Evolutionary conservation across 441 rosid species (phyloP).

Genomic region (Populus tomentosa): DNA sequence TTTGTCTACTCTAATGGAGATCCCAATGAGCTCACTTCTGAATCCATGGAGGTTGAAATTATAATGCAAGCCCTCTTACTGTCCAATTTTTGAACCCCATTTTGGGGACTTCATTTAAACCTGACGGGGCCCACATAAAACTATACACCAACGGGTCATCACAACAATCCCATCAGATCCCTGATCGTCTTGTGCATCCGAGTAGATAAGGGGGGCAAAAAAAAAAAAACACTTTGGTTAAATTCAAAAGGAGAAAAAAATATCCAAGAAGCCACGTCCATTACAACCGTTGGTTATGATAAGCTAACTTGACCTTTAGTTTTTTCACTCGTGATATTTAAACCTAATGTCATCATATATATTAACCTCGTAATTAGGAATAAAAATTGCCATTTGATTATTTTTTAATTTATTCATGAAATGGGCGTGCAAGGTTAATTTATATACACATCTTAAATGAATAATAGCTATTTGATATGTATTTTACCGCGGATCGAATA

Average conservation of each 20-base stretch:
- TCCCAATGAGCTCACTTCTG: slow-evolving; percentile 29
- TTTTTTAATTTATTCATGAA: too few relatives aligned
- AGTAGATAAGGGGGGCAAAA: not conserved
- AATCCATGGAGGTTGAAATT: slow-evolving; percentile 35
- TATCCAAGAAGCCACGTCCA: not conserved
- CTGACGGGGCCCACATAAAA: slow-evolving; percentile 14
- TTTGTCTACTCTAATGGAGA: slow-evolving; percentile 19
- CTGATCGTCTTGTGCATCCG: too few relatives aligned
- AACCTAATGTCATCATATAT: too few relatives aligned
- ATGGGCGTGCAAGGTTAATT: not conserved
- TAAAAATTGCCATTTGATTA: not conserved
- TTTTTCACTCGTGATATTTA: not conserved
- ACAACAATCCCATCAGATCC: not conserved
- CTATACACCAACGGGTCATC: slow-evolving; percentile 16
- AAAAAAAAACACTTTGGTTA: not conserved
- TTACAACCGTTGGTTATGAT: not conserved
- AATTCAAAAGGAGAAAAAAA: not conserved
- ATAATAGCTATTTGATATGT: too few relatives aligned
- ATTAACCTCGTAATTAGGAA: not conserved
- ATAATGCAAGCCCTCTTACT: slow-evolving; percentile 18
- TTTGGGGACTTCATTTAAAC: slow-evolving; percentile 4
- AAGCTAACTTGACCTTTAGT: not conserved
- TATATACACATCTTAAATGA: too few relatives aligned
- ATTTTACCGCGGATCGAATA: fast-evolving
- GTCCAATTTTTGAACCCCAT: not conserved